phyloP scores from a whole-genome alignment of 2,329 filamentous ascomycete genomes.

The Tolypocladium nubicola region DNA sequence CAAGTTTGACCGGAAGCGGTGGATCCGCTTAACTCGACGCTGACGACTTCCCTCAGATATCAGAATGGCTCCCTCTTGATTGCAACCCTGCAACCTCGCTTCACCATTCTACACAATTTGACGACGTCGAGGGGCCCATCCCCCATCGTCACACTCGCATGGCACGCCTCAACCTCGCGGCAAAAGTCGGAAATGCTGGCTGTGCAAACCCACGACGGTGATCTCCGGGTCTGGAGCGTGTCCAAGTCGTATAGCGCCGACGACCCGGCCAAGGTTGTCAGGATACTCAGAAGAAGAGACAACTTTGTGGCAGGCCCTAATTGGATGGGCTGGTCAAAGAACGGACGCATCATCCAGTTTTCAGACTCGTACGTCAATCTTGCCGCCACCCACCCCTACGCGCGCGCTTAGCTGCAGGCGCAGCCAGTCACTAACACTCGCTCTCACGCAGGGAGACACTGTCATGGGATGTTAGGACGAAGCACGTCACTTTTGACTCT shows the following conservation, averaged over 20 bases:
- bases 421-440: constrained; percentile 20
- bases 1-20: constrained; percentile 28
- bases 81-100: constrained; percentile 78
- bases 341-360: constrained; percentile 88
- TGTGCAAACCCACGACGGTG: constrained; percentile 82
- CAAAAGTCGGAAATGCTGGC: constrained; percentile 98
- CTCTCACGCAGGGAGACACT: constrained; percentile 60
- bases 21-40: neutral
- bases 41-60: constrained; percentile 47
- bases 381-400: constrained; percentile 18
- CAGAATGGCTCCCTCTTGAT: constrained; percentile 91
- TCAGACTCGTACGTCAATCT: constrained; percentile 65
- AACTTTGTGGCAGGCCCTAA: constrained; percentile 66
- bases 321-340: constrained; percentile 98
- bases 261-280: constrained; percentile 78
- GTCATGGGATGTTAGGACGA: constrained; percentile 97
- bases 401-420: constrained; percentile 33
- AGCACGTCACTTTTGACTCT: constrained; percentile 81
- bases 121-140: constrained; percentile 77
- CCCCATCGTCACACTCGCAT: constrained; percentile 75
- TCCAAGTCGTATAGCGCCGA: constrained; percentile 63
- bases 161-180: constrained; percentile 92
- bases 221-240: constrained; percentile 93
- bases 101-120: constrained; percentile 88
- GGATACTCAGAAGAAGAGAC: constrained; percentile 73